Conservation (phyloP, 2,329 filamentous ascomycete genomes). For the Aspergillus eucalypticola region DNA sequence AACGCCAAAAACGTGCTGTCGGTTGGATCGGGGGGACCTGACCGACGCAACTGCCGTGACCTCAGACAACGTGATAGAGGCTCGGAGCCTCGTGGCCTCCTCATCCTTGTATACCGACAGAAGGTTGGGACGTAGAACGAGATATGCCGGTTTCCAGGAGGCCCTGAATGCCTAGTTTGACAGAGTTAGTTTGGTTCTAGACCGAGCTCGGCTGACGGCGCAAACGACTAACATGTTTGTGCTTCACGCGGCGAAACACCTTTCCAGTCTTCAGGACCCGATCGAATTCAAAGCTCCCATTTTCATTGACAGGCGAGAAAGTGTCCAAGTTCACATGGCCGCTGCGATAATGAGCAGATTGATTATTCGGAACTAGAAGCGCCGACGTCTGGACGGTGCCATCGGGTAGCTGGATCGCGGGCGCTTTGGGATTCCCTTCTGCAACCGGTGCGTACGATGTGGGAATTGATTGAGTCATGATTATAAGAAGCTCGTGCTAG, state of each 20-base stretch:
- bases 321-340: conserved; percentile 61
- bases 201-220: conserved; percentile 3
- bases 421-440: conserved; percentile 27
- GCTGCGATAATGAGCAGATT: conserved; percentile 33
- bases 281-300: conserved; percentile 95
- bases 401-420: conserved; percentile 31
- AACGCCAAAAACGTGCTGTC: conserved; percentile 84
- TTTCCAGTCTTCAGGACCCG: conserved; percentile 87
- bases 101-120: conserved; percentile 92
- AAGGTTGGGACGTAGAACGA: conserved; percentile 86
- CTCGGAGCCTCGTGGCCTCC: conserved; percentile 83
- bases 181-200: conserved; percentile 16
- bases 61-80: conserved; percentile 85
- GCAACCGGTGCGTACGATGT: conserved; percentile 22
- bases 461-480: conserved; percentile 28
- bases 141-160: conserved; percentile 86
- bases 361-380: conserved; percentile 25
- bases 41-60: conserved; percentile 87
- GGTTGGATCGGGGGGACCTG: conserved; percentile 84
- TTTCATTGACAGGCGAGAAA: conserved; percentile 86
- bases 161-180: conserved; percentile 50
- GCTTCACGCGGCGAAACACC: conserved; percentile 84
- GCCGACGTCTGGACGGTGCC: conserved; percentile 23
- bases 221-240: conserved; percentile 71
- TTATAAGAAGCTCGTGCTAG: background rate